Evolutionary conservation across 495 filamentous ascomycete species (phyloP), one percentile per base, ranked within the genome.

Genomic region (Aspergillus campestris): DNA sequence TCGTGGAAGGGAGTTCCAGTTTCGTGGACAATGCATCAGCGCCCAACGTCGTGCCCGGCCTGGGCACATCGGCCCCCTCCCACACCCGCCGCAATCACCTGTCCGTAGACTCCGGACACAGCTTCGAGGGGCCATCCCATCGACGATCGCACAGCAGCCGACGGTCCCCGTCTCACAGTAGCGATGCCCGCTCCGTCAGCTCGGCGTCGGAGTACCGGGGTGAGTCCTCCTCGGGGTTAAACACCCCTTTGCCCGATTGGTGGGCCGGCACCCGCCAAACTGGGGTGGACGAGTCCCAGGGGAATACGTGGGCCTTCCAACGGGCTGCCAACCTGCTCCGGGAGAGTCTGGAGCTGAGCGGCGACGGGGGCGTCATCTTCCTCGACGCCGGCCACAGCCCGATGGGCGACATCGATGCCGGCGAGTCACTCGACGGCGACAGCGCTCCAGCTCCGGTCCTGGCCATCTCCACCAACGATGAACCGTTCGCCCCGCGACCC

Each of bases 281-380:
- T 31, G 56, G 61, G 0, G 48, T 61, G 4, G 67, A 71, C 40
- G 65, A 72, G 24, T 62, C 66, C 0, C 64, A 70, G 36, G 61
- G 57, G 5, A 67, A 70, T 42, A 61, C 52, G 3, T 69, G 65
- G 64, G 69, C 73, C 12, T 79, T 81, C 44, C 59, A 65, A 24
- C 69, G 77, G 33, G 79, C 78, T 0, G 75, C 76, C 7, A 74
- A 80, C 44, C 51, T 83, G 0, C 65, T 83, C 8, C 71, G 73
- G 4, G 73, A 81, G 46, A 73, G 75, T 15, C 62, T 81, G 8
- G 75, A 77, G 40, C 37, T 82, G 7, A 66, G 65, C 27, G 53
- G 52, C 1, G 64, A 71, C 32, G 72, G 77, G 4, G 79, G 76
- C 7, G 73, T 78, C 9, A 67, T 78, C 2, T 81, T 81, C 49